A percentile compares a stretch with the other conserved stretches of the same genome.
Evolutionary conservation across 805 yeast genomes (phyloP).

Genomic region (Candida suzukii): DNA sequence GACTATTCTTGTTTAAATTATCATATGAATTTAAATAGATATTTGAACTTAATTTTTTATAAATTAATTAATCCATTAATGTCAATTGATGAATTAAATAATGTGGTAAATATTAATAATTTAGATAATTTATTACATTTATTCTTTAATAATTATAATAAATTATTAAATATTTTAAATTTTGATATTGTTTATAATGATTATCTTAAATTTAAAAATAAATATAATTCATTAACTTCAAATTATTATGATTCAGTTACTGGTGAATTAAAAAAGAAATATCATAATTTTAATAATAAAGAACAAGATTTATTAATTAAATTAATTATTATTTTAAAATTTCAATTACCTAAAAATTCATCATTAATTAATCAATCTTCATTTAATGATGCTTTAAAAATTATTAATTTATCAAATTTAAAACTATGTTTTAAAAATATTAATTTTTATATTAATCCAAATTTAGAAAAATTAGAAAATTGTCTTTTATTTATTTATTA

Average conservation of each 20-base stretch:
- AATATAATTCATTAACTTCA: conserved; percentile 22
- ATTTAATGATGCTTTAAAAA: conserved; percentile 24
- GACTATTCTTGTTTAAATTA: conserved; percentile 19
- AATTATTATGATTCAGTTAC: conserved; percentile 32
- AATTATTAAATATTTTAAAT: conserved; percentile 48
- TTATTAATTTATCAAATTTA: conserved; percentile 30
- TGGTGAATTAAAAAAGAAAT: conserved; percentile 33
- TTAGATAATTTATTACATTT: conserved; percentile 40
- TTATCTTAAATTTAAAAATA: conserved; percentile 41
- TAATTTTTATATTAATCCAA: conserved; percentile 37
- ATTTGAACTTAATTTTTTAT: conserved; percentile 24
- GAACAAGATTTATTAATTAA: conserved; percentile 37
- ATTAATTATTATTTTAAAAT: conserved; percentile 47
- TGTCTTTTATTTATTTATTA: conserved; percentile 41
- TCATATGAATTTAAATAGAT: conserved; percentile 29
- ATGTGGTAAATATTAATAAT: conserved; percentile 14
- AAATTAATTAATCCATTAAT: conserved; percentile 27
- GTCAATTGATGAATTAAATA: conserved; percentile 2
- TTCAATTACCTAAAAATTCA: conserved; percentile 32
- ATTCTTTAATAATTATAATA: conserved; percentile 45
- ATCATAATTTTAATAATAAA: conserved; percentile 23
- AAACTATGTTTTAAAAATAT: conserved; percentile 39
- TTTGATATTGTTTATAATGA: conserved; percentile 45
- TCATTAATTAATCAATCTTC: conserved; percentile 22
- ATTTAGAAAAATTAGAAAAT: conserved; percentile 42